Evolutionary conservation across 2,329 filamentous ascomycete species (phyloP).

Genomic region (Coniochaeta prunicola): DNA sequence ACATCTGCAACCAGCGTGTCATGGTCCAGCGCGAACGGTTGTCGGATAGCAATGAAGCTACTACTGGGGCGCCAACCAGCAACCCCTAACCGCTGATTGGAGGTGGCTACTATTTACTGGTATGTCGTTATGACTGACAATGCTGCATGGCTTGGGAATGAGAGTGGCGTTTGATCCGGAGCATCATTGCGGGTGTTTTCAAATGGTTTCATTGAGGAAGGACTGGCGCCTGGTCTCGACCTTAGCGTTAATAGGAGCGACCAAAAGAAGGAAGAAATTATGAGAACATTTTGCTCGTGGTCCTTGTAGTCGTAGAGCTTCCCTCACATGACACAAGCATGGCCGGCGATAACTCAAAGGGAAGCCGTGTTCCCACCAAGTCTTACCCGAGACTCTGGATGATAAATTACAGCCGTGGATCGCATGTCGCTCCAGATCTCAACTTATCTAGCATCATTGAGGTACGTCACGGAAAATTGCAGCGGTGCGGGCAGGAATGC

Average conservation of each 20-base stretch:
- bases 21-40: conserved; percentile 55
- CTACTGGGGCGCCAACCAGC: background rate
- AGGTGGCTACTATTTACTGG: background rate
- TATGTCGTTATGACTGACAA: background rate
- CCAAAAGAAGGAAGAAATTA: no score
- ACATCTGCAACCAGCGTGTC: conserved; percentile 60
- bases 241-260: background rate
- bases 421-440: no score
- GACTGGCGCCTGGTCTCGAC: background rate
- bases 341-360: no score
- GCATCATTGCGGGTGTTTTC: background rate
- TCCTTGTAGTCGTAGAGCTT: no score
- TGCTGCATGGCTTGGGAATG: background rate
- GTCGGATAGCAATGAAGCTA: conserved; percentile 17
- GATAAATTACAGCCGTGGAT: no score
- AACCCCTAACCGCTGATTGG: background rate
- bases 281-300: no score
- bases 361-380: no score
- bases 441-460: no score
- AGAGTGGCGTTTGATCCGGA: background rate
- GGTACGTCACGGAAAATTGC: no score
- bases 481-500: no score
- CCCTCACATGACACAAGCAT: no score
- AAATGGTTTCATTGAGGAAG: background rate
- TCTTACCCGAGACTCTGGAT: no score